Conservation (phyloP, 2,329 filamentous ascomycete species). For the Coleophoma cylindrospora region DNA sequence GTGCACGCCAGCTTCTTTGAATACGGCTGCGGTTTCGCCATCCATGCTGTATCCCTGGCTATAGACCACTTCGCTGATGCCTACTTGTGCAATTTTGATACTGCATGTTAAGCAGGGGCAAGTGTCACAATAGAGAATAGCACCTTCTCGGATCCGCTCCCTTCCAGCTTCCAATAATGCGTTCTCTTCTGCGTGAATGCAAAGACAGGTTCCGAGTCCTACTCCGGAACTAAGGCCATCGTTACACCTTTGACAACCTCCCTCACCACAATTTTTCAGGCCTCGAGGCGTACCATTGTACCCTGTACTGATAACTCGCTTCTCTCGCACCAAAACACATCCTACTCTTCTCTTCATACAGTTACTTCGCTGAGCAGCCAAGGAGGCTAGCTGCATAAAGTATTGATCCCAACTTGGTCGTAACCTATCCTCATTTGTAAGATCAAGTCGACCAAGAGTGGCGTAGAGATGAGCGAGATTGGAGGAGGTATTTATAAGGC, state of each 20-base stretch:
- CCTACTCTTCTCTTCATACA: constrained; percentile 98
- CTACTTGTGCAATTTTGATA: constrained; percentile 97
- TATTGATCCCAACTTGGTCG: constrained; percentile 94
- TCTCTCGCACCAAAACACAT: constrained; percentile 83
- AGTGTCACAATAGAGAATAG: constrained; percentile 89
- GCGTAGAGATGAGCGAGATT: constrained; percentile 67
- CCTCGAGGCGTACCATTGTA: constrained; percentile 97
- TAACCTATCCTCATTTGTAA: constrained; percentile 73
- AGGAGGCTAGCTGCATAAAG: constrained; percentile 93
- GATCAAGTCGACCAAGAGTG: constrained; percentile 68
- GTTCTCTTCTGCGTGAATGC: constrained; percentile 98
- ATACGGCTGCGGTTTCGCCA: constrained; percentile 72
- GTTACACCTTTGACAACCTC: constrained; percentile 88
- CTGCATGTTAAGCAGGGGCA: constrained; percentile 97
- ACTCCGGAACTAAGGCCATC: constrained; percentile 63
- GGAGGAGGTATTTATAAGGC: constrained; percentile 78
- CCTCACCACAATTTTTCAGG: constrained; percentile 84
- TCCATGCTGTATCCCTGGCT: constrained; percentile 95
- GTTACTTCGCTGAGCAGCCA: constrained; percentile 86
- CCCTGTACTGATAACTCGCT: constrained; percentile 86
- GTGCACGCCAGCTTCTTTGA: constrained; percentile 76
- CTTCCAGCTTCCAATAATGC: constrained; percentile 89
- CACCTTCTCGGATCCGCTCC: constrained; percentile 78
- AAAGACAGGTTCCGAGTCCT: constrained; percentile 80
- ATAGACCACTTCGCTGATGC: constrained; percentile 93